Evolutionary conservation across 2,329 filamentous ascomycete genomes (phyloP).

Genomic region (Neonectria magnoliae): DNA sequence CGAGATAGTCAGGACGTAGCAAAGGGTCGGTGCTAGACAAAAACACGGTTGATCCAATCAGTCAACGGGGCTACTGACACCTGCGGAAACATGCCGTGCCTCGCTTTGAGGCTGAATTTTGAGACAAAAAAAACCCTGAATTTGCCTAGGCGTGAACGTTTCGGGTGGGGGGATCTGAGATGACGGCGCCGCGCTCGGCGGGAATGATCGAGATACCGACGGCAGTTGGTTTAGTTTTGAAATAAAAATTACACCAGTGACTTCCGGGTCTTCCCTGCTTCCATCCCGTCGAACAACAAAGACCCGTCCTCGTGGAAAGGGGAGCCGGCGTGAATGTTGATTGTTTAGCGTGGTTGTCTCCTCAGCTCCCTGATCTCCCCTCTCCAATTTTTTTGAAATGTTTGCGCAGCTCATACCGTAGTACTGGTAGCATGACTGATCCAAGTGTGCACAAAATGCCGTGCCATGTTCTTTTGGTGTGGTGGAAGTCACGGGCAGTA

Average conservation of each 20-base stretch:
- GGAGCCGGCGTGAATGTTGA: neutral
- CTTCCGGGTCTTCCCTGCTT: neutral
- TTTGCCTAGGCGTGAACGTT: conserved; percentile 16
- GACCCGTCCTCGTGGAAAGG: neutral
- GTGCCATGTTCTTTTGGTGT: neutral
- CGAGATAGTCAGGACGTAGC: neutral
- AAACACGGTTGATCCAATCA: neutral
- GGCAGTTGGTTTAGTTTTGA: conserved; percentile 2
- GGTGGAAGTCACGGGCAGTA: neutral
- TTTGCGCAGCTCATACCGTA: neutral
- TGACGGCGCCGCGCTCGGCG: conserved; percentile 18
- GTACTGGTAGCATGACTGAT: neutral
- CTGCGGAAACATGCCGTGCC: neutral
- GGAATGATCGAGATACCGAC: conserved; percentile 8
- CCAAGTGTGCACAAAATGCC: neutral
- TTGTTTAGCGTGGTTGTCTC: neutral
- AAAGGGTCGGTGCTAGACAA: neutral
- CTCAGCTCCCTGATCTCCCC: neutral
- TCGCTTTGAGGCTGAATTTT: neutral
- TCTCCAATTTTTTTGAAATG: neutral
- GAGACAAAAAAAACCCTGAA: neutral
- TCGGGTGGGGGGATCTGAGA: conserved; percentile 32
- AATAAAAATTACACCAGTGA: neutral
- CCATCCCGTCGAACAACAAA: neutral
- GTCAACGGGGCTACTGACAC: neutral